Conservation (phyloP, 139 green algal species). For the Chlorella sp. region DNA sequence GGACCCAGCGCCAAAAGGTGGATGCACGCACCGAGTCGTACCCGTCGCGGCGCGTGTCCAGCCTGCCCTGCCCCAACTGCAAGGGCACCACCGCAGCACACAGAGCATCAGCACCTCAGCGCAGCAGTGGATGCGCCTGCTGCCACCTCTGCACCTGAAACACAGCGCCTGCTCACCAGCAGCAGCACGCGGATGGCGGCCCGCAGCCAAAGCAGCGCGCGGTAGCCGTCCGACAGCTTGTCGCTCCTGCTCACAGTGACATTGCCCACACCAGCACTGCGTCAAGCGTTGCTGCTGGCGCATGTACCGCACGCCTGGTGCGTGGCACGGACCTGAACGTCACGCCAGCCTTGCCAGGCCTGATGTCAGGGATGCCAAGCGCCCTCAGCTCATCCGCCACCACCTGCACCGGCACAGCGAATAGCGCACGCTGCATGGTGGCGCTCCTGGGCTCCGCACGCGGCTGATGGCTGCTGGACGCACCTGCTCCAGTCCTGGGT, state of each 20-base stretch:
- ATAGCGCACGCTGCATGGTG: background rate
- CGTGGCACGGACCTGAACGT: slow-evolving; percentile 40
- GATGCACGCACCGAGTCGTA: no score
- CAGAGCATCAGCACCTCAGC: no score
- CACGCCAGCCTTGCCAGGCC: slow-evolving; percentile 41
- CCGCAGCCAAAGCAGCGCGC: slow-evolving; percentile 68
- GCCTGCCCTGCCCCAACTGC: background rate
- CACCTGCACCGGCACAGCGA: slow-evolving; percentile 33
- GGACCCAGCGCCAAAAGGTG: no score
- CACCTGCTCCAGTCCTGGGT: slow-evolving; percentile 71
- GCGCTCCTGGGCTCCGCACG: background rate
- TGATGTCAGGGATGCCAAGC: slow-evolving; percentile 40
- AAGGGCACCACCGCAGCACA: no score
- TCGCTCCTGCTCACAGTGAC: slow-evolving; percentile 9
- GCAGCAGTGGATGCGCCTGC: no score
- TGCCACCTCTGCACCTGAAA: background rate
- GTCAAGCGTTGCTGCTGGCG: background rate
- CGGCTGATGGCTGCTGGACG: background rate
- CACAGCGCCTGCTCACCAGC: slow-evolving; percentile 29
- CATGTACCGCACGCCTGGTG: background rate
- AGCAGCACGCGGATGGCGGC: slow-evolving; percentile 70
- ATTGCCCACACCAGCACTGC: background rate
- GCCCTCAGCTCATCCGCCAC: slow-evolving; percentile 56
- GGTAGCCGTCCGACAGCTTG: slow-evolving; percentile 38
- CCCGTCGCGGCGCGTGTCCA: no score